Conservation (phyloP, 106 monocot genomes). For the Apostasia shenzhenica region DNA sequence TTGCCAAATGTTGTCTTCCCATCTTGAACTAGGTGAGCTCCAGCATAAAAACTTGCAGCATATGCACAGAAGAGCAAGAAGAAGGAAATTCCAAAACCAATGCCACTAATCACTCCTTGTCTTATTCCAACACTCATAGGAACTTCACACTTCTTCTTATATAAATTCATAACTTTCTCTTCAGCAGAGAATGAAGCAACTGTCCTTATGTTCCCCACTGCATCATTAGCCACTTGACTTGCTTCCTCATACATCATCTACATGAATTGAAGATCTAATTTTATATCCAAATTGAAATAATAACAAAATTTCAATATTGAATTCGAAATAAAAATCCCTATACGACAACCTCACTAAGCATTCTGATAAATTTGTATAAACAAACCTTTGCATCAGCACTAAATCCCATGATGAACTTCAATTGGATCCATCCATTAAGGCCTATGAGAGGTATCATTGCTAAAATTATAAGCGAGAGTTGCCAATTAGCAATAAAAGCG, state of each 20-base stretch:
- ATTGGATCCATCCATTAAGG: conserved; percentile 27
- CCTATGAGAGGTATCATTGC: conserved; percentile 25
- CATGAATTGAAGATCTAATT: neutral
- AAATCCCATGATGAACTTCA: conserved; percentile 34
- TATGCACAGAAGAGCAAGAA: conserved; percentile 23
- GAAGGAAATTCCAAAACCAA: conserved; percentile 28
- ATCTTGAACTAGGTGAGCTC: neutral
- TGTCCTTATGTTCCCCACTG: conserved; percentile 21
- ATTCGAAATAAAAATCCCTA: neutral
- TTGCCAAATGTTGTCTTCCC: too few relatives aligned
- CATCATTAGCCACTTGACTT: conserved; percentile 40
- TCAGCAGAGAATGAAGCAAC: conserved; percentile 42
- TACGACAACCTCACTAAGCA: neutral
- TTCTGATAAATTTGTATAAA: neutral
- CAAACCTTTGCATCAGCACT: conserved; percentile 32
- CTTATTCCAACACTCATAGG: conserved; percentile 25
- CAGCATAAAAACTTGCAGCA: conserved; percentile 30
- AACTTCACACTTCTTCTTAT: conserved; percentile 35
- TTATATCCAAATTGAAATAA: neutral
- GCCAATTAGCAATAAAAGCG: conserved; percentile 28
- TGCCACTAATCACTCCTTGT: conserved; percentile 28
- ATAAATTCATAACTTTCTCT: conserved; percentile 33
- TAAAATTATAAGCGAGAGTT: conserved; percentile 27
- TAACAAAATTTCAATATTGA: neutral
- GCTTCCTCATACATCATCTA: conserved; percentile 31